These are phyloP conservation scores for Curvularia spicifera DNA, from an alignment of 2,329 filamentous ascomycete species.

Conservation along the genomic window DNA sequence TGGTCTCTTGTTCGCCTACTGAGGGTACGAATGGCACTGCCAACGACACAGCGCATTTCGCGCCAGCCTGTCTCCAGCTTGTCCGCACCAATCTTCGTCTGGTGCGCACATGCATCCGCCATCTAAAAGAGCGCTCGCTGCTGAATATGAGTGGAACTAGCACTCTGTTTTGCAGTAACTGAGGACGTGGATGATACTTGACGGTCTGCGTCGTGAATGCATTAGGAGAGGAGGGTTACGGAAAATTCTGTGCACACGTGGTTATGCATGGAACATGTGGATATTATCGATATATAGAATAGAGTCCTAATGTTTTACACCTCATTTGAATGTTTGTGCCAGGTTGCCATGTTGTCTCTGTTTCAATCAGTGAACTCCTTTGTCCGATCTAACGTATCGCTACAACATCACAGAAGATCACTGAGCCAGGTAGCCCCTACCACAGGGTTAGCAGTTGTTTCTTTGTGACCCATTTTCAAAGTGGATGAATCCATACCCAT, in stretches of 20 bases:
- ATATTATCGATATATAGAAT: background rate
- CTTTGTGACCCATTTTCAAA: too few species aligned
- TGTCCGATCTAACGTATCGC: background rate
- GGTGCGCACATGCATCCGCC: constrained; percentile 16
- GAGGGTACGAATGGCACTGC: background rate
- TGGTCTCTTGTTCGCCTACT: constrained; percentile 8
- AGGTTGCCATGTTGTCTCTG: background rate
- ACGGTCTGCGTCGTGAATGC: background rate
- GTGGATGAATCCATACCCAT: background rate
- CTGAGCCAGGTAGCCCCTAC: constrained; percentile 12
- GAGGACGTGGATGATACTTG: background rate
- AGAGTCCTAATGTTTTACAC: background rate
- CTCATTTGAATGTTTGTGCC: background rate
- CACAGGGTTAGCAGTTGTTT: background rate
- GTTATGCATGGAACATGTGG: background rate
- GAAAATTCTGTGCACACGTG: background rate
- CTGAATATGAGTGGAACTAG: constrained; percentile 6
- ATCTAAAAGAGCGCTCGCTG: constrained; percentile 14
- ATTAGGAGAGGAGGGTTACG: background rate
- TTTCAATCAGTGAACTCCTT: background rate
- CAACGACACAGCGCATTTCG: constrained; percentile 5
- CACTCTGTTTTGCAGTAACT: background rate
- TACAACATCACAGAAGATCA: background rate
- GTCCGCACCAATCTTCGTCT: constrained; percentile 14
- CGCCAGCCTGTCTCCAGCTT: constrained; percentile 15